Evolutionary conservation across 2,329 filamentous ascomycete genomes (phyloP).

Genomic region (Stachybotrys chlorohalonatus): DNA sequence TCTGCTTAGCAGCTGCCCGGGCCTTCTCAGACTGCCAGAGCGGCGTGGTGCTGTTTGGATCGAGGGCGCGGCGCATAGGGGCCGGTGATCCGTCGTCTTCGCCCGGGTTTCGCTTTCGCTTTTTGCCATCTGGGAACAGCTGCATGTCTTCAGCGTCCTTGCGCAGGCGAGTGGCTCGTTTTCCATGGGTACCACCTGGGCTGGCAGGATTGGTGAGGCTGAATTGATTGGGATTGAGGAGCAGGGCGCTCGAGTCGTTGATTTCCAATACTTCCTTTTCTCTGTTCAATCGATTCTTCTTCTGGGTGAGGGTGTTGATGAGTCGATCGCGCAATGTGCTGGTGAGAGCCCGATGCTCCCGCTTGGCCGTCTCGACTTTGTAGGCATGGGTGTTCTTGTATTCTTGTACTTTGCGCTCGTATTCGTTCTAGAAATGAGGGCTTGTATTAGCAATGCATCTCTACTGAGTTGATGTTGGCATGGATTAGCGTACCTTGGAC

Average conservation of each 20-base stretch:
- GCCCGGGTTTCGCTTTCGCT: conserved; percentile 50
- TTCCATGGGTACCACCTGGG: conserved; percentile 53
- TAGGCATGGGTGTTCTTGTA: conserved; percentile 51
- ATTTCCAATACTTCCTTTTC: conserved; percentile 63
- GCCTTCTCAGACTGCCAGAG: conserved; percentile 55
- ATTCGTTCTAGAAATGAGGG: conserved; percentile 41
- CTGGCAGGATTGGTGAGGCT: conserved; percentile 56
- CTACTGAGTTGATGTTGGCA: neutral
- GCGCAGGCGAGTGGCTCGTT: conserved; percentile 53
- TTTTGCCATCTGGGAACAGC: conserved; percentile 47
- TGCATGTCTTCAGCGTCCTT: conserved; percentile 51
- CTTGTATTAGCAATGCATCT: conserved; percentile 7
- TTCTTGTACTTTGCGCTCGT: conserved; percentile 51
- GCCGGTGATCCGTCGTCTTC: conserved; percentile 57
- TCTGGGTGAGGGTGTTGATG: conserved; percentile 55
- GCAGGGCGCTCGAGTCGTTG: conserved; percentile 53
- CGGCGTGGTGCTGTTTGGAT: conserved; percentile 48
- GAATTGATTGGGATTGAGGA: conserved; percentile 61
- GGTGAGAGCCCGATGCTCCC: conserved; percentile 51
- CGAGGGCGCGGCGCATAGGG: conserved; percentile 45
- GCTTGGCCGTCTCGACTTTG: conserved; percentile 52
- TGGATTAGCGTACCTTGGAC: conserved; percentile 57
- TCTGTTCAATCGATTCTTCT: conserved; percentile 54
- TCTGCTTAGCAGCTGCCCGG: conserved; percentile 42
- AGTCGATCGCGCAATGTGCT: conserved; percentile 57